A percentile compares a stretch with the other conserved stretches of the same genome.
phyloP scores from a whole-genome alignment of 2,329 filamentous ascomycete genomes.

The Penicillium sp. region DNA sequence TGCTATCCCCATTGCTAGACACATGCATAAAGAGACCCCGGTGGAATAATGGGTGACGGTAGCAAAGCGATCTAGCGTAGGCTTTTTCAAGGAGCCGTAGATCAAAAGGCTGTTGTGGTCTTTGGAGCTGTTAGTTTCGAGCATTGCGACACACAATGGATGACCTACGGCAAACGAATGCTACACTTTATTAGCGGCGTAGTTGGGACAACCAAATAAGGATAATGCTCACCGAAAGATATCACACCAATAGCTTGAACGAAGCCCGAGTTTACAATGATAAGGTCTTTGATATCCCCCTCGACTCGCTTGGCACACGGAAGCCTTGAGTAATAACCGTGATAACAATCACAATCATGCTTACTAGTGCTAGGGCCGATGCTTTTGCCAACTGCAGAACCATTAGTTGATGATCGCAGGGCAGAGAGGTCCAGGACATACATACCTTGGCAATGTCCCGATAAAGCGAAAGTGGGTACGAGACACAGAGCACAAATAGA shows the following conservation, averaged over 20 bases:
- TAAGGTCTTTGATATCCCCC: constrained; percentile 62
- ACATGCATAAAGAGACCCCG: constrained; percentile 82
- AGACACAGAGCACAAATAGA: constrained; percentile 78
- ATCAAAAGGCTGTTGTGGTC: constrained; percentile 96
- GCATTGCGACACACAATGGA: neutral
- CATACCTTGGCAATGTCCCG: constrained; percentile 91
- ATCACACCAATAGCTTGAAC: constrained; percentile 97
- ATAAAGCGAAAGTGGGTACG: constrained; percentile 87
- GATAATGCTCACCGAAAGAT: constrained; percentile 68
- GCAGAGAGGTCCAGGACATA: neutral
- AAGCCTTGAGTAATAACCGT: constrained; percentile 82
- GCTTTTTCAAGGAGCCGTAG: constrained; percentile 89
- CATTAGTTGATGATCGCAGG: constrained; percentile 27
- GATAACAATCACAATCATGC: constrained; percentile 84
- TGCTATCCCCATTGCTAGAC: constrained; percentile 76
- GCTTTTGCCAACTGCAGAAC: constrained; percentile 76
- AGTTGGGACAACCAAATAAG: neutral
- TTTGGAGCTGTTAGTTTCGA: constrained; percentile 27
- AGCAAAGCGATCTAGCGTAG: constrained; percentile 91
- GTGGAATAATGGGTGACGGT: constrained; percentile 93
- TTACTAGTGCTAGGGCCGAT: constrained; percentile 84
- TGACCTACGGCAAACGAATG: constrained; percentile 60
- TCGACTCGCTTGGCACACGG: constrained; percentile 64
- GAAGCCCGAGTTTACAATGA: constrained; percentile 79
- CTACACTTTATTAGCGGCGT: constrained; percentile 39